Base-by-base conservation (phyloP, 176 grass and related monocot species). In the Coix lacrymajobi region DNA sequence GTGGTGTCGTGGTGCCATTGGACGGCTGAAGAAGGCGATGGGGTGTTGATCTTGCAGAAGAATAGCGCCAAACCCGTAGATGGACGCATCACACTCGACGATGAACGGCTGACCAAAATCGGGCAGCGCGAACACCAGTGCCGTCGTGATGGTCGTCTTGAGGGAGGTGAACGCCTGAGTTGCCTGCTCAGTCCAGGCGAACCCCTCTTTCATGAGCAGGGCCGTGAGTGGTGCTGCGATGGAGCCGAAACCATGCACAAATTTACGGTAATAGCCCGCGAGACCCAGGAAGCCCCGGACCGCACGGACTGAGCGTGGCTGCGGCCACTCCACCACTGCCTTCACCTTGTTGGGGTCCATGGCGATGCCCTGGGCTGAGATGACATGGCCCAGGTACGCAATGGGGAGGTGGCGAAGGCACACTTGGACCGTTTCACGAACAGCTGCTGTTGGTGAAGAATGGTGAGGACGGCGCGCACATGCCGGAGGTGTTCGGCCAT, bases 281-380 rank as follows among this genome's bases (percentile, higher is more conserved):
- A 80, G 8, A 0, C 61, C 77, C 0, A 48, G 17, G 39, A 80
- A 68, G 0, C 61, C 37, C 1, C 36, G 66, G 1, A 69, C 1
- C 3, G 22, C 37, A 0, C 66, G 37, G 0, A 9, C 10, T 0
- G 36, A 41, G 0, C 11, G 4, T 0, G 66, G 66, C 12, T 1
- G n/a, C n/a, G n/a, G n/a, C n/a, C n/a, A n/a, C n/a, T n/a, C n/a
- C n/a, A n/a, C n/a, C n/a, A n/a, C n/a, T 0, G 36, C 66, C 17
- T 25, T 1, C 0, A 69, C 66, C 20, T 69, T 69, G 10, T 7
- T 2, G 0, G 1, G 3, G 1, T 3, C 0, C n/a, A n/a, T n/a
- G n/a, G n/a, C n/a, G n/a, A n/a, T n/a, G n/a, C n/a, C n/a, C n/a
- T n/a, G n/a, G n/a, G 17, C 36, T 0, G 66, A 69, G 3, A 41